phyloP scores from a whole-genome alignment of 306 rosid species.

The Crotalaria pallida region DNA sequence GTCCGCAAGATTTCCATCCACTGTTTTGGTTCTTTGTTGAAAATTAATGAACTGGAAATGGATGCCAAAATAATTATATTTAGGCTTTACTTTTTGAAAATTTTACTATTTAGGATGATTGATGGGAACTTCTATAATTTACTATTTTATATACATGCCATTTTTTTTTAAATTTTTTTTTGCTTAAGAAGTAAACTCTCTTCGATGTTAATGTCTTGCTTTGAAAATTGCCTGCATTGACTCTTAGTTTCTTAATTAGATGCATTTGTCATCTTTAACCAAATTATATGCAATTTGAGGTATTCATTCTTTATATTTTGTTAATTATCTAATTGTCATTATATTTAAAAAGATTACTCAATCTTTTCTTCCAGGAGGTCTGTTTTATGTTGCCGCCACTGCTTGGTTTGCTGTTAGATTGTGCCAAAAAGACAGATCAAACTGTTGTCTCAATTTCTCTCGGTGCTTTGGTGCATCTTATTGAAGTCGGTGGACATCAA shows the following conservation, averaged over 20 bases:
- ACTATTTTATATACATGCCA: neutral
- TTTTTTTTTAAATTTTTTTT: neutral
- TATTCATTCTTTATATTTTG: neutral
- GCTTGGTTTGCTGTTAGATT: slow-evolving; percentile 85
- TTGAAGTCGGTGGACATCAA: slow-evolving; percentile 99
- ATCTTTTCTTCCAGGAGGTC: slow-evolving; percentile 84
- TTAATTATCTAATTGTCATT: neutral
- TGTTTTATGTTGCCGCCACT: slow-evolving; percentile 97
- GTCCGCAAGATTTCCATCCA: neutral
- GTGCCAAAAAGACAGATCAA: slow-evolving; percentile 97
- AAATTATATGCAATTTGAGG: neutral
- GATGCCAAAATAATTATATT: neutral
- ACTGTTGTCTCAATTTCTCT: slow-evolving; percentile 95
- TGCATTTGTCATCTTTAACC: neutral
- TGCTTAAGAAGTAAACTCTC: neutral
- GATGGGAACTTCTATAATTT: neutral
- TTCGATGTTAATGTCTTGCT: neutral
- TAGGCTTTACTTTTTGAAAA: neutral
- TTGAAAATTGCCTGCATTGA: neutral
- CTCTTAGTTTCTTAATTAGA: slow-evolving; percentile 20
- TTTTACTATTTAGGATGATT: neutral
- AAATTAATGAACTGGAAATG: neutral
- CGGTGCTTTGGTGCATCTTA: slow-evolving; percentile 94
- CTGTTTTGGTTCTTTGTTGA: neutral
- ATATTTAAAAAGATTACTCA: slow-evolving; percentile 7